Evolutionary conservation across 31 red algal species (phyloP).

Genomic region (Odonthalia washingtoniensis): DNA sequence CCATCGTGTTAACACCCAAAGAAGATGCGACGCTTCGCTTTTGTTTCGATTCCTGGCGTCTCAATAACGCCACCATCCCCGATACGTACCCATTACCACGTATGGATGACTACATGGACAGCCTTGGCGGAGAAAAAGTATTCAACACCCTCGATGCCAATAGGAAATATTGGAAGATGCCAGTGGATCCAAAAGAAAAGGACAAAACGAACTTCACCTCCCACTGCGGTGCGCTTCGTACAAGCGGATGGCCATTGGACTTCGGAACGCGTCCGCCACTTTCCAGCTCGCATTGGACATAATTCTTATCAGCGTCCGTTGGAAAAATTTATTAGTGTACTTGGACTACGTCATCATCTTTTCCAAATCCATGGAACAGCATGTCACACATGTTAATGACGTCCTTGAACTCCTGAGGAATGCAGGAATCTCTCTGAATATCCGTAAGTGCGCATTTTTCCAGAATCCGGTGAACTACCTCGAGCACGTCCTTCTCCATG

Average conservation of each 20-base stretch:
- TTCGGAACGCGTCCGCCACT: conserved; percentile 34
- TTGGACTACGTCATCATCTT: conserved; percentile 55
- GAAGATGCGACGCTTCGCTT: too few relatives aligned
- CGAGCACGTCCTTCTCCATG: neutral
- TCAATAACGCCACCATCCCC: too few relatives aligned
- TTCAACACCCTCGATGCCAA: too few relatives aligned
- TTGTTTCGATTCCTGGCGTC: too few relatives aligned
- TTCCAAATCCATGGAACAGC: conserved; percentile 5
- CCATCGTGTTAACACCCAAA: too few relatives aligned
- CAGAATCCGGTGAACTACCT: conserved; percentile 33
- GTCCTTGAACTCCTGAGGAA: conserved; percentile 7
- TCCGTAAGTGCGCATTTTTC: conserved; percentile 37
- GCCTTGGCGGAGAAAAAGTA: too few relatives aligned
- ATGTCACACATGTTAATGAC: conserved; percentile 19
- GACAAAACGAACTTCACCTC: conserved; percentile 42
- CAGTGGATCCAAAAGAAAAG: conserved; percentile 3
- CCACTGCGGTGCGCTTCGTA: conserved; percentile 29
- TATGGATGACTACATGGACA: too few relatives aligned
- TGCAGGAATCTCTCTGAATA: conserved; percentile 25
- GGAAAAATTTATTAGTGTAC: conserved; percentile 36
- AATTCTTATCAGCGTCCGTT: neutral
- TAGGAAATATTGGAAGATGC: conserved; percentile 58
- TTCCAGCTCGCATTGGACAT: conserved; percentile 46
- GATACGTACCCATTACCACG: too few relatives aligned
- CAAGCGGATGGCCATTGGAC: conserved; percentile 31